Base-by-base conservation (phyloP, 352 stramenopile species). In the Globisporangium spiculum region DNA sequence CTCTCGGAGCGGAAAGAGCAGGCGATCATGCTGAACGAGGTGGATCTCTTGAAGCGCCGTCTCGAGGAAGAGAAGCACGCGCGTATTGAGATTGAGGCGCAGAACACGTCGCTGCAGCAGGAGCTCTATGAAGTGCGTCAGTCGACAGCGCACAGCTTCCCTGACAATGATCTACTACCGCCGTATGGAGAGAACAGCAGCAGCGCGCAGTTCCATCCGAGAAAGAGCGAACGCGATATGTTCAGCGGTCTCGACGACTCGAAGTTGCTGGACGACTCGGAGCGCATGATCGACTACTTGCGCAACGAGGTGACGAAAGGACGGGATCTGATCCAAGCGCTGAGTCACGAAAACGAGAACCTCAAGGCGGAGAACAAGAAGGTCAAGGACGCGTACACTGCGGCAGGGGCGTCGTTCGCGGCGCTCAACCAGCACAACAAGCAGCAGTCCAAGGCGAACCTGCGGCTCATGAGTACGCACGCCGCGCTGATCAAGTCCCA, bases 371-470 rank as follows among this genome's bases (percentile, higher is more conserved):
- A 96, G 69, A 94, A 94, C 80, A 93, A 93, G 69, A 92, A 92
- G 63, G 85, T 96, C n/a, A 92, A 97, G 76, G 91, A 98, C 75
- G 92, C 93, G 2, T 98, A 98, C 79, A 96, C 90, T 14, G 91
- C 90, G 63, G 92, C 93, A 5, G 88, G 91, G n/a, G 90, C 88
- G 54, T 97, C 91, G 4, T 98, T 98, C 69, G 86, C 90, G 16
- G 89, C 92, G 12, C 76, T 98, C 1, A 98, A 98, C 65, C 90
- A 98, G 77, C 92, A 98, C 74, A 96, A 97, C 65, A 98, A 98
- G 67, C 91, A 98, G 65, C 85, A 98, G 46, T 97, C 88, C n/a
- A 96, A 96, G 68, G 89, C 88, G 0, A 98, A 98, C 57, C 63
- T 92, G n/a, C 87, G 94, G 6, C 76, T 98, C 69, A 92, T 96